A percentile compares a stretch with the other conserved stretches of the same genome.
phyloP scores from a whole-genome alignment of 2,329 filamentous ascomycete species.

The Aspergillus sergii region DNA sequence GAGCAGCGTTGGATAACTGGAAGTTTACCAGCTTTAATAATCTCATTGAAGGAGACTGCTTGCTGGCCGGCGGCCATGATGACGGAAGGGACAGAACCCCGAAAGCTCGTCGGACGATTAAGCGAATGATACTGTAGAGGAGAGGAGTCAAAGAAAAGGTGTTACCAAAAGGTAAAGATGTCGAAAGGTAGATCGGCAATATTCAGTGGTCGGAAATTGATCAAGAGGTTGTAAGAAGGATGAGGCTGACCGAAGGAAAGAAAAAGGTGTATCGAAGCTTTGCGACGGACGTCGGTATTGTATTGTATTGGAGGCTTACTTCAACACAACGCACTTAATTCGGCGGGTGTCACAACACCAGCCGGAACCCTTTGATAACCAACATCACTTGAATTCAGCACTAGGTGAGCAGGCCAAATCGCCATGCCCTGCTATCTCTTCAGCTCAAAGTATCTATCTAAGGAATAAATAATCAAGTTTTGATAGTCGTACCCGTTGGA shows the following conservation, averaged over 20 bases:
- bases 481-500: neutral
- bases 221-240: neutral
- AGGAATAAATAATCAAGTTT: neutral
- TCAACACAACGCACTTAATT: neutral
- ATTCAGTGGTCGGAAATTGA: neutral
- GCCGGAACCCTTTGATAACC: neutral
- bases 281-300: neutral
- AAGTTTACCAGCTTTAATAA: constrained; percentile 53
- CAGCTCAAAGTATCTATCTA: neutral
- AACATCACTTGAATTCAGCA: neutral
- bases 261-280: neutral
- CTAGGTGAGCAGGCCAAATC: neutral
- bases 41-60: constrained; percentile 52
- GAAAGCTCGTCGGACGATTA: neutral
- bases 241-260: neutral
- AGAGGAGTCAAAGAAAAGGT: neutral
- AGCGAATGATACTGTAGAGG: neutral
- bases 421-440: neutral
- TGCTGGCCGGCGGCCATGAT: constrained; percentile 42
- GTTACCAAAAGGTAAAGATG: neutral
- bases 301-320: constrained; percentile 2
- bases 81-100: constrained; percentile 6
- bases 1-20: constrained; percentile 11
- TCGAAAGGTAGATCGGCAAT: neutral
- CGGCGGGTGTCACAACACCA: neutral